Conservation (phyloP, 2,329 filamentous ascomycete genomes). For the Sporothrix luriei region DNA sequence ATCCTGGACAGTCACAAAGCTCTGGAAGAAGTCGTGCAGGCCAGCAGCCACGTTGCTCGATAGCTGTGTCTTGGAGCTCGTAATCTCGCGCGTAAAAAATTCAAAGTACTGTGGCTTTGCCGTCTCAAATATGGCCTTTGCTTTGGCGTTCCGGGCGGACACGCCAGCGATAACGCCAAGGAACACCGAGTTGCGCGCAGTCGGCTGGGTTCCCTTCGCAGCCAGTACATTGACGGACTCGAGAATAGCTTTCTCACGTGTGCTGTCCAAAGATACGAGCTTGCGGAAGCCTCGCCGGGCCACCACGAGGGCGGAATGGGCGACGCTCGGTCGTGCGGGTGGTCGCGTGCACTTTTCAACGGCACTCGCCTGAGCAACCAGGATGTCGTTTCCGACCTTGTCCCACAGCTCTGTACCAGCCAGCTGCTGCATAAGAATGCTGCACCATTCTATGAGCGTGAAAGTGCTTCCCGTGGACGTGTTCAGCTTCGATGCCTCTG, state of each 20-base stretch:
- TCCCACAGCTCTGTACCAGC: conserved; percentile 65
- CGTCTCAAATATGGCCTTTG: conserved; percentile 63
- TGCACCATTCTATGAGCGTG: conserved; percentile 88
- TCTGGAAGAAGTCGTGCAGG: conserved; percentile 78
- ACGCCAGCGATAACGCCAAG: conserved; percentile 88
- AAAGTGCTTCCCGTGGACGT: conserved; percentile 82
- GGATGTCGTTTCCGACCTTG: conserved; percentile 64
- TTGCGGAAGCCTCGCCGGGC: conserved; percentile 79
- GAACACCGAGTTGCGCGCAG: conserved; percentile 71
- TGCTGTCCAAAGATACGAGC: conserved; percentile 62
- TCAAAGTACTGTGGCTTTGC: conserved; percentile 73
- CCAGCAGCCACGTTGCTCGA: conserved; percentile 72
- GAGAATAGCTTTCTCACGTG: conserved; percentile 62
- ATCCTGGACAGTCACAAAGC: conserved; percentile 73
- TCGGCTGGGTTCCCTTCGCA: conserved; percentile 64
- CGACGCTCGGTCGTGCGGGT: conserved; percentile 64
- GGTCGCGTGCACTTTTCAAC: conserved; percentile 76
- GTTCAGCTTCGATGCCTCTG: conserved; percentile 73
- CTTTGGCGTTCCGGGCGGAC: conserved; percentile 68
- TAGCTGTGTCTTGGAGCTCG: conserved; percentile 74
- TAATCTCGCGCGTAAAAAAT: conserved; percentile 83
- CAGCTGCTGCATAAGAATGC: conserved; percentile 73
- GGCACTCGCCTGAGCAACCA: conserved; percentile 69
- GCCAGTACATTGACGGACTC: conserved; percentile 68
- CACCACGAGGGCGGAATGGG: conserved; percentile 72